Percentiles rank a stretch among this genome's conserved stretches.
Conservation (phyloP, 768 basidiomycete species). For the Mycena rebaudengoi region DNA sequence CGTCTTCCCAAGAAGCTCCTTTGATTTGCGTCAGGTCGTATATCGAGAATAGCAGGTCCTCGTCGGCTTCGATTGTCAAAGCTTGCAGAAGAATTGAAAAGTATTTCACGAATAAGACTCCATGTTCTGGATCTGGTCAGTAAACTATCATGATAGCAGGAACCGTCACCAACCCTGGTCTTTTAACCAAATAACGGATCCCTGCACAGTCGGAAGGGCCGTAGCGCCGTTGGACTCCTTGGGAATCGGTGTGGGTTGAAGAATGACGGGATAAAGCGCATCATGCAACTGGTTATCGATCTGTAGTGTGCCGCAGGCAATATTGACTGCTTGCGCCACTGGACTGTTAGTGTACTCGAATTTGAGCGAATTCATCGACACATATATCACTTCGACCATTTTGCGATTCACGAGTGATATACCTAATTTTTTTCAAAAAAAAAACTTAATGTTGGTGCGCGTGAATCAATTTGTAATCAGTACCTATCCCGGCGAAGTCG, state of each 20-base stretch:
- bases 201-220: conserved; percentile 89
- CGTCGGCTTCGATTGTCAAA: conserved; percentile 95
- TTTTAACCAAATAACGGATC: conserved; percentile 88
- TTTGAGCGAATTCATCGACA: conserved; percentile 79
- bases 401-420: conserved; percentile 89
- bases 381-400: conserved; percentile 89
- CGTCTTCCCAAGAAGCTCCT: conserved; percentile 90
- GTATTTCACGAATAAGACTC: conserved; percentile 97
- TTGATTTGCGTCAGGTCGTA: conserved; percentile 93
- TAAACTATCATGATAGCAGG: not conserved
- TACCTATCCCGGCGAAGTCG: conserved; percentile 90
- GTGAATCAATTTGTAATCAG: too few relatives aligned
- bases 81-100: conserved; percentile 94
- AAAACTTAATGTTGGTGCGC: too few relatives aligned
- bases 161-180: conserved; percentile 74
- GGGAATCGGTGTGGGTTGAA: conserved; percentile 91
- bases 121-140: conserved; percentile 72
- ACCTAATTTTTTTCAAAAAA: too few relatives aligned
- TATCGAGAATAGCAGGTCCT: conserved; percentile 92
- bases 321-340: conserved; percentile 79
- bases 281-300: conserved; percentile 99
- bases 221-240: conserved; percentile 79
- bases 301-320: conserved; percentile 89
- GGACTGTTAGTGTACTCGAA: conserved; percentile 86
- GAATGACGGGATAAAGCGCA: conserved; percentile 91